Conservation (phyloP, 164 flowering plant species). For the Euptelea pleiosperma region DNA sequence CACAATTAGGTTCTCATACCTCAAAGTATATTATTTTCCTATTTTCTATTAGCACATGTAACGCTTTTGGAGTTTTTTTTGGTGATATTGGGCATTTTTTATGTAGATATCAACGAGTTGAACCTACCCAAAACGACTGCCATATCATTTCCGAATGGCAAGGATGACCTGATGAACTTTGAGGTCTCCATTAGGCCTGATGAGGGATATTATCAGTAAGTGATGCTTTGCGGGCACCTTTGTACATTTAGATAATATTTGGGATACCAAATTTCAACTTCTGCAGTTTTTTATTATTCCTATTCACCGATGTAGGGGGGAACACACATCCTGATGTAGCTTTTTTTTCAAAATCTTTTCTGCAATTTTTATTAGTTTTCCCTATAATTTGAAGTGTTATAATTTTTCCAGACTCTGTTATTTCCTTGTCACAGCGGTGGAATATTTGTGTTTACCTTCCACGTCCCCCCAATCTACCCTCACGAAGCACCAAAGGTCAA, state of each 20-base stretch:
- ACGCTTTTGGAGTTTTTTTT: no score
- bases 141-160: constrained; percentile 63
- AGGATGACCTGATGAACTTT: constrained; percentile 74
- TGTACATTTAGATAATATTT: not conserved
- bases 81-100: not conserved
- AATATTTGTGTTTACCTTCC: constrained; percentile 54
- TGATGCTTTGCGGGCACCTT: constrained; percentile 5
- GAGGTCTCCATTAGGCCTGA: constrained; percentile 64
- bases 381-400: not conserved
- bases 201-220: constrained; percentile 72
- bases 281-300: not conserved
- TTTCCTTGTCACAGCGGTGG: constrained; percentile 48
- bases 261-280: not conserved
- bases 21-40: no score
- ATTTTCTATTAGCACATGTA: no score
- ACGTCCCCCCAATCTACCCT: constrained; percentile 63
- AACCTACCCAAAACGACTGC: constrained; percentile 57
- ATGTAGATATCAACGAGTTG: constrained; percentile 64
- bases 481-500: constrained; percentile 86
- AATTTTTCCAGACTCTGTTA: not conserved
- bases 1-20: no score
- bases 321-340: not conserved
- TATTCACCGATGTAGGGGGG: not conserved
- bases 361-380: not conserved
- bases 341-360: not conserved